Base-by-base conservation (phyloP, 768 basidiomycete species). In the Mycena amicta region DNA sequence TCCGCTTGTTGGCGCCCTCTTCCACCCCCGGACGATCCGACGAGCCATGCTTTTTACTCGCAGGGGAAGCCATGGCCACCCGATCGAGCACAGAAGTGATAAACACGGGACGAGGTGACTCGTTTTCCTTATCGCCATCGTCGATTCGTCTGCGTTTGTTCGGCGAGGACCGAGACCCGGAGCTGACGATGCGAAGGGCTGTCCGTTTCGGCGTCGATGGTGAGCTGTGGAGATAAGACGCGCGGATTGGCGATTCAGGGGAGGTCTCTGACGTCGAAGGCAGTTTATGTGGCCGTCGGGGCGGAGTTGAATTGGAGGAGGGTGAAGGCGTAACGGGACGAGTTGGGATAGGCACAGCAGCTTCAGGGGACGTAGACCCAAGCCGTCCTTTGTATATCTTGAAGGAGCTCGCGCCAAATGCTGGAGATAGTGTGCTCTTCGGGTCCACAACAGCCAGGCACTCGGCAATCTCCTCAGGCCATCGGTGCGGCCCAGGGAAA, bases 61-160 rank as follows among this genome's bases (percentile, higher is more conserved):
- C n/a, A n/a, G n/a, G n/a, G n/a, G n/a, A n/a, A n/a, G 79, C 68
- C 40, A 70, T 61, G 1, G 74, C 76, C 47, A 83, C 76, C 28
- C 80, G 77, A 56, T 87, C 85, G 28, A 74, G 60, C 22, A 81
- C 74, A 33, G 81, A 73, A 1, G 74, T 55, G 47, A 73, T 23
- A 49, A 49, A 49, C 25, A 49, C 25, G 69, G 27, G 66, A 56
- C 70, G 60, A 30, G 83, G 85, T 0, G 80, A 80, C 29, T 70
- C 57, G 65, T 90, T 90, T 68, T 91, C 89, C 71, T 90, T 90
- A 68, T 87, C 71, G 0, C 66, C 67, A 5, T 65, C 63, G 16
- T 67, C 70, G 27, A 70, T 52, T 33, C 60, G 60, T 60, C 73
- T 70, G 52, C 76, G 73, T 57, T 78, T 77, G 61, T 75, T 77